Conservation (phyloP, 139 green algal species). For the Spirogloea muscicola region DNA sequence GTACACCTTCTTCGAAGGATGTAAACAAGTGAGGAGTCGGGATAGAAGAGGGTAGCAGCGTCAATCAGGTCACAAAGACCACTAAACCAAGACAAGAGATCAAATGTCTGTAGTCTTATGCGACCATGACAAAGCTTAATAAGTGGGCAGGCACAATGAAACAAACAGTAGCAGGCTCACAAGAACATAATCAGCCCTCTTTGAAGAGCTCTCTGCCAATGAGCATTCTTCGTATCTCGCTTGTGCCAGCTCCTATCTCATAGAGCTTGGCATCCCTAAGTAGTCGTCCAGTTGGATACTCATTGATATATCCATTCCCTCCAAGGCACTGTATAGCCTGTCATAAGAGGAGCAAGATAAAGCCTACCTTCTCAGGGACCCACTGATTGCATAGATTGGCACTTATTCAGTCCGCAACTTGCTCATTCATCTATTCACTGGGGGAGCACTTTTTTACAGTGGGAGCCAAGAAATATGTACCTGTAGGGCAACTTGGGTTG, state of each 20-base stretch:
- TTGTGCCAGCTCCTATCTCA: conserved; percentile 87
- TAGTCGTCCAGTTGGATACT: conserved; percentile 82
- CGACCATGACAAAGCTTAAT: too few relatives aligned
- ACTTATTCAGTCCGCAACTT: not conserved
- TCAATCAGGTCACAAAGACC: too few relatives aligned
- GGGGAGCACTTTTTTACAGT: not conserved
- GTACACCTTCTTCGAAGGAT: too few relatives aligned
- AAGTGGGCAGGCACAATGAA: not conserved
- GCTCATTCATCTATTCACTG: not conserved
- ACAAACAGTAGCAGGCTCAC: not conserved
- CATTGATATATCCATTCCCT: conserved; percentile 92
- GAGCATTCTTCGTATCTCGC: conserved; percentile 79
- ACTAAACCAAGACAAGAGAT: too few relatives aligned
- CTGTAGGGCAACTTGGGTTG: conserved; percentile 78
- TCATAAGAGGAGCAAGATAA: not conserved
- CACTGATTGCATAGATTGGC: not conserved
- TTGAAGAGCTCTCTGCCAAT: conserved; percentile 85
- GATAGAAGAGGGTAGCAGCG: too few relatives aligned
- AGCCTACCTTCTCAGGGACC: not conserved
- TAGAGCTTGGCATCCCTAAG: conserved; percentile 94
- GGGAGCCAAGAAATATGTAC: not conserved
- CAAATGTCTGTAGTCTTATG: too few relatives aligned
- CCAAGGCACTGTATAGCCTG: conserved; percentile 73
- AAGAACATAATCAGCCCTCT: conserved; percentile 28
- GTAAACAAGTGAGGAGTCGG: too few relatives aligned